Evolutionary conservation across 768 basidiomycete species (phyloP).

Genomic region (Lentinula guzmanii): DNA sequence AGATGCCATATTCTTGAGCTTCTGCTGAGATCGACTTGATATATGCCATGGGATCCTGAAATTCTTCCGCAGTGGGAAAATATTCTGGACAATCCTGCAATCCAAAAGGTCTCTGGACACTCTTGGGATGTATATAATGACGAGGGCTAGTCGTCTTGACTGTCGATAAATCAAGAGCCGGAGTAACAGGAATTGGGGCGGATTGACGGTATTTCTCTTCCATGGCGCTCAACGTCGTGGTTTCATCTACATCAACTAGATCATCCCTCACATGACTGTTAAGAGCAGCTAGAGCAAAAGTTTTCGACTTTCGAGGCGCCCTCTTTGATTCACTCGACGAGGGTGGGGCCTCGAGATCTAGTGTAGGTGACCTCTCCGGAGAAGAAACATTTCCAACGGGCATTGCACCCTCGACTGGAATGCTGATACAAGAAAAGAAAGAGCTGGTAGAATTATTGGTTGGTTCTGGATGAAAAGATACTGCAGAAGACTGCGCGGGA

Average conservation of each 20-base stretch:
- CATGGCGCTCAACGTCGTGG: conserved; percentile 39
- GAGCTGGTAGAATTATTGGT: conserved; percentile 43
- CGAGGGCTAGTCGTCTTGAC: conserved; percentile 63
- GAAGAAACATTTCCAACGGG: conserved; percentile 48
- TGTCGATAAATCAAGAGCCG: conserved; percentile 59
- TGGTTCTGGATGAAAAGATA: conserved; percentile 41
- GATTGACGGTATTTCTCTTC: conserved; percentile 43
- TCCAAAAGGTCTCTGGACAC: conserved; percentile 69
- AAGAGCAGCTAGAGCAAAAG: conserved; percentile 75
- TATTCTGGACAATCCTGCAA: conserved; percentile 87
- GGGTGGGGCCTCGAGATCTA: conserved; percentile 26
- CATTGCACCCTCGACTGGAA: conserved; percentile 69
- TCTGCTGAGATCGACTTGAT: conserved; percentile 72
- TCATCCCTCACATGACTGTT: conserved; percentile 59
- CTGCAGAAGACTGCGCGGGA: conserved; percentile 40
- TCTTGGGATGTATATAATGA: conserved; percentile 28
- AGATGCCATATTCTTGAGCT: conserved; percentile 80
- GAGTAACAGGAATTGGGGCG: conserved; percentile 56
- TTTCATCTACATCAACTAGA: conserved; percentile 49
- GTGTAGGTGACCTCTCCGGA: conserved; percentile 22
- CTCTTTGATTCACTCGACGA: conserved; percentile 44
- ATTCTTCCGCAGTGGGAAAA: conserved; percentile 87
- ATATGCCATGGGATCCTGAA: conserved; percentile 91
- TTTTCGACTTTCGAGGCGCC: conserved; percentile 88
- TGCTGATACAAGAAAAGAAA: conserved; percentile 66